phyloP scores from a whole-genome alignment of 1,284 basidiomycete genomes.

The Dichomitus squalens region DNA sequence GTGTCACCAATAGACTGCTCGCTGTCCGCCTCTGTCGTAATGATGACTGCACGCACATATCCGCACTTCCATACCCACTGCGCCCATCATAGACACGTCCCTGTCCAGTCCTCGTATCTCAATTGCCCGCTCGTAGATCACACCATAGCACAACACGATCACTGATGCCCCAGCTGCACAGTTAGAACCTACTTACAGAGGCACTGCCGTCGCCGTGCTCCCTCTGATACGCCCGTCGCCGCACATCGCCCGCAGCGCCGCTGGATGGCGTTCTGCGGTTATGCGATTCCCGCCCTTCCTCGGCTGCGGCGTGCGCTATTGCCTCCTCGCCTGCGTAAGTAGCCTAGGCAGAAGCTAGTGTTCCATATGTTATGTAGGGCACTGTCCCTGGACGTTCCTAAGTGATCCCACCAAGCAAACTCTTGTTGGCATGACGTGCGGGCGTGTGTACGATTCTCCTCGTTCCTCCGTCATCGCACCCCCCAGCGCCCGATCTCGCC shows the following conservation, averaged over 20 bases:
- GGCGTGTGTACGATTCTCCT: slow-evolving; percentile 2
- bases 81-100: slow-evolving; percentile 1
- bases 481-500: slow-evolving; percentile 4
- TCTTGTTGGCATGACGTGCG: slow-evolving; percentile 20
- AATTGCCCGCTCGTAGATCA: neutral
- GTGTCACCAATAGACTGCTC: slow-evolving; percentile 1
- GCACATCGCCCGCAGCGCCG: slow-evolving; percentile 10
- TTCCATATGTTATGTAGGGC: slow-evolving; percentile 3
- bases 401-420: slow-evolving; percentile 11
- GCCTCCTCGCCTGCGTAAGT: neutral
- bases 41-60: neutral
- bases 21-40: neutral
- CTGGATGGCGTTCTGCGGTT: neutral
- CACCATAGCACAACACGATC: slow-evolving; percentile 8
- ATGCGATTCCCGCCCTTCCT: slow-evolving; percentile 9
- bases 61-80: neutral
- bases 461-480: slow-evolving; percentile 15
- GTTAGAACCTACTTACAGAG: neutral
- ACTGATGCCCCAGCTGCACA: slow-evolving; percentile 6
- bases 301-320: neutral
- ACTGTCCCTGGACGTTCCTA: slow-evolving; percentile 9
- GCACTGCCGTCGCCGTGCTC: slow-evolving; percentile 3
- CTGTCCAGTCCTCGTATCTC: neutral
- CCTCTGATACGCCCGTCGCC: slow-evolving; percentile 8
- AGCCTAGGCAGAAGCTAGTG: neutral